Evolutionary conservation across 768 basidiomycete species (phyloP).

Genomic region (Russula earlei): DNA sequence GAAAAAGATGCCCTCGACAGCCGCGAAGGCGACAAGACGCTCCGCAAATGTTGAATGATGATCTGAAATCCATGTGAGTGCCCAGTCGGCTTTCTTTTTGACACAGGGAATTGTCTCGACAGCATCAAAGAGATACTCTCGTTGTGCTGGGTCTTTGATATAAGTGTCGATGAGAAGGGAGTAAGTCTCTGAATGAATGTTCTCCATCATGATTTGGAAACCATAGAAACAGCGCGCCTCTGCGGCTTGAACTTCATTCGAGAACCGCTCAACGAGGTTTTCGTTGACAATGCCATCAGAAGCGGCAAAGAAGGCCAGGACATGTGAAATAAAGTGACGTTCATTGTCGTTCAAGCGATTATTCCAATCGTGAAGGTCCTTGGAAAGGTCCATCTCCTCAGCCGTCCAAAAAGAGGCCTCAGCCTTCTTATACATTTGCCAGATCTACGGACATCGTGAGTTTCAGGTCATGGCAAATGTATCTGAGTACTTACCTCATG

Average conservation of each 20-base stretch:
- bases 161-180: slow-evolving; percentile 93
- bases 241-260: slow-evolving; percentile 82
- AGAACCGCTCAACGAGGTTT: slow-evolving; percentile 90
- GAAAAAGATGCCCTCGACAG: slow-evolving; percentile 96
- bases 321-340: slow-evolving; percentile 82
- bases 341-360: slow-evolving; percentile 72
- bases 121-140: slow-evolving; percentile 82
- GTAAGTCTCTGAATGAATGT: slow-evolving; percentile 94
- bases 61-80: slow-evolving; percentile 85
- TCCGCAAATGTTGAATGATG: slow-evolving; percentile 74
- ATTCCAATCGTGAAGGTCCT: slow-evolving; percentile 82
- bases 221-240: slow-evolving; percentile 97
- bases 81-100: slow-evolving; percentile 92
- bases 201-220: slow-evolving; percentile 99
- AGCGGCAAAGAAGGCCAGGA: slow-evolving; percentile 94
- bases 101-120: slow-evolving; percentile 92
- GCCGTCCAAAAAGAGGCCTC: slow-evolving; percentile 93
- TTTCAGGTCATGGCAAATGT: neutral
- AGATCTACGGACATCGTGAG: slow-evolving; percentile 47
- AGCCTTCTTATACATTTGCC: slow-evolving; percentile 93
- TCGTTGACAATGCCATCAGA: slow-evolving; percentile 96
- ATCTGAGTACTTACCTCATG: slow-evolving; percentile 50
- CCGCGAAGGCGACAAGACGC: slow-evolving; percentile 86
- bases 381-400: slow-evolving; percentile 84
- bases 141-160: slow-evolving; percentile 69